These are phyloP conservation scores for Vigna radiata DNA, from an alignment of 306 rosid species.

Conservation along the genomic window DNA sequence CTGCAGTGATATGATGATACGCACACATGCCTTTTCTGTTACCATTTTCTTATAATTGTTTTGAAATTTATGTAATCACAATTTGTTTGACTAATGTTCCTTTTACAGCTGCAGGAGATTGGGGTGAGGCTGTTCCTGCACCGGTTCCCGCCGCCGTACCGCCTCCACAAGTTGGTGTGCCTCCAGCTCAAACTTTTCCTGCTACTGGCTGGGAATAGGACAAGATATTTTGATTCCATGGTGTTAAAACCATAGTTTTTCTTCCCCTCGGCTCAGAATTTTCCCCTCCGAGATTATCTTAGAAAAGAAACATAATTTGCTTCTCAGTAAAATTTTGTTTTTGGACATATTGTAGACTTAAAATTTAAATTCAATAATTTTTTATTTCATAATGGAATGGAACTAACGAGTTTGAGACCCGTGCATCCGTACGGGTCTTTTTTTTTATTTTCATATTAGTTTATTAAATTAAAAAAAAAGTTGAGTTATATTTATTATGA, in stretches of 20 bases:
- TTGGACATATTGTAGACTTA: background rate
- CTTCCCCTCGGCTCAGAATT: background rate
- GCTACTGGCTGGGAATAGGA: conserved; percentile 46
- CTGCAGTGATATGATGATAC: background rate
- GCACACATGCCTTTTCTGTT: background rate
- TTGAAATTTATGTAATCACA: conserved; percentile 5
- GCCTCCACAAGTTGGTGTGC: conserved; percentile 13
- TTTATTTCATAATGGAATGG: background rate
- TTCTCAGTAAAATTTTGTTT: conserved; percentile 8
- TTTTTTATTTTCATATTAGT: too few species aligned
- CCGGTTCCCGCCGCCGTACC: conserved; percentile 1
- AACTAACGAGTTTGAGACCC: too few species aligned
- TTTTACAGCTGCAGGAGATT: conserved; percentile 39
- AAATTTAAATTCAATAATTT: background rate
- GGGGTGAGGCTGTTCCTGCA: conserved; percentile 43
- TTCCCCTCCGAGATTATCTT: background rate
- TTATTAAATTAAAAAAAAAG: too few species aligned
- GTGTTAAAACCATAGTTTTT: background rate
- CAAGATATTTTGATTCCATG: conserved; percentile 20
- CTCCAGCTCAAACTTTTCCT: conserved; percentile 7
- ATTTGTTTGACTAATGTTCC: conserved; percentile 14
- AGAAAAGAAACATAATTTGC: conserved; percentile 3
- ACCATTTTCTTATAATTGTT: background rate
- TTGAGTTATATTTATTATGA: too few species aligned
- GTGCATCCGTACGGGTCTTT: too few species aligned